Base-by-base conservation (phyloP, 805 yeast genomes). In the Starmerella stellata region DNA sequence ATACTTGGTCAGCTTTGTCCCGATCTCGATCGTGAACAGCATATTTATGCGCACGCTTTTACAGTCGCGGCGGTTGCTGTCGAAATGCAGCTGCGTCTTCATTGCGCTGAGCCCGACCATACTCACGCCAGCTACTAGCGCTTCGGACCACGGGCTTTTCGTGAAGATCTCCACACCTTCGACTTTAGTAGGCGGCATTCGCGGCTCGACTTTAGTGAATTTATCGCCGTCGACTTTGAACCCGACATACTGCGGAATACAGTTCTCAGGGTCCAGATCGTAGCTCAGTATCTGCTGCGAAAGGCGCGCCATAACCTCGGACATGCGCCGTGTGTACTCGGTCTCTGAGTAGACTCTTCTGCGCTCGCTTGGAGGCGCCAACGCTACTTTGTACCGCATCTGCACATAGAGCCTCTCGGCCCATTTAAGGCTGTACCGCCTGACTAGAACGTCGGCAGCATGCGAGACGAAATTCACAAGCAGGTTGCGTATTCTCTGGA, bases 381-480 rank as follows among this genome's bases (percentile, higher is more conserved):
- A 38, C n/a, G 50, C 54, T 9, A 55, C 47, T 29, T 47, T 46
- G 30, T 50, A 43, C 36, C 53, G 51, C 40, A 60, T 44, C 43
- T 58, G 62, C 14, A 47, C 39, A 43, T 61, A 45, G 34, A 53
- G 45, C 31, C 59, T 46, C 47, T 54, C 37, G 42, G 55, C 30
- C 65, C 54, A 49, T 43, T 51, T 44, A 35, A 51, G 41, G 40
- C 52, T 27, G 23, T 44, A 44, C 18, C 47, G 48, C 35, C 60
- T 59, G 21, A 62, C 48, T 16, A 63, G 46, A 11, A 65, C 50
- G 30, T 64, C 68, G 13, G 72, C 56, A 2, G 68, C 52, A 47
- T 71, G 67, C 1, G 85, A 68, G 17, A 77, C 46, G 35, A 78
- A 68, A 35, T 75, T 67, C 30, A 74, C 71, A 38, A 87, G 58